Percentiles rank a stretch among this genome's conserved stretches.
Evolutionary conservation across 225 moss, liverwort and hornwort species (phyloP).

Genomic region (Physcomitrium patens): DNA sequence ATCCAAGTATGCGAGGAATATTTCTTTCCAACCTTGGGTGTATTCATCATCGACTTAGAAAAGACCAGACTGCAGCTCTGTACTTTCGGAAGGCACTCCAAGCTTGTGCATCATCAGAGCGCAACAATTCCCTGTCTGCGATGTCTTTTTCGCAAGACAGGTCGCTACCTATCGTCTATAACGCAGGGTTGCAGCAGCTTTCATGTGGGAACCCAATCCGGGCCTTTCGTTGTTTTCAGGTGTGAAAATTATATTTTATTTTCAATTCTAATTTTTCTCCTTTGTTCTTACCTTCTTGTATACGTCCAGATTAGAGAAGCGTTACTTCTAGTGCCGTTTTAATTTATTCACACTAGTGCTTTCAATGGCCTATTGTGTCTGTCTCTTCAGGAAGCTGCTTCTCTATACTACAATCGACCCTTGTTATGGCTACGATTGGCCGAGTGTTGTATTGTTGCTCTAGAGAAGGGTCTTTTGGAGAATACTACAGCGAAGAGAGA

Average conservation of each 20-base stretch:
- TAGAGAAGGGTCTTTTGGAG: constrained; percentile 58
- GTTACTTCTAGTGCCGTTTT: constrained; percentile 3
- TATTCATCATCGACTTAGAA: constrained; percentile 84
- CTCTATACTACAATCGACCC: constrained; percentile 57
- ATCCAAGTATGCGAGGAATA: constrained; percentile 61
- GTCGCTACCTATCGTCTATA: constrained; percentile 80
- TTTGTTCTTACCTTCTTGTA: constrained; percentile 36
- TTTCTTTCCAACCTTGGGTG: constrained; percentile 88
- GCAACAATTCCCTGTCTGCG: constrained; percentile 57
- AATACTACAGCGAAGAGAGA: constrained; percentile 47
- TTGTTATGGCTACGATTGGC: constrained; percentile 60
- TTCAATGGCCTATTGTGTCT: constrained; percentile 22
- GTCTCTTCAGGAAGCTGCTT: constrained; percentile 52
- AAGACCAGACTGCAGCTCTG: constrained; percentile 82
- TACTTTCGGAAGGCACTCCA: constrained; percentile 86
- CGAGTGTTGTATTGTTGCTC: constrained; percentile 57
- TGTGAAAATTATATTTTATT: constrained; percentile 37
- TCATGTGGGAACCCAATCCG: constrained; percentile 76
- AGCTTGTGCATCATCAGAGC: constrained; percentile 51
- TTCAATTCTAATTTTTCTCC: constrained; percentile 36
- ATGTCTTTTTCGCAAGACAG: constrained; percentile 80
- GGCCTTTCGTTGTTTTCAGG: constrained; percentile 93
- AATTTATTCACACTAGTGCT: not conserved
- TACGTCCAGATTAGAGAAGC: not conserved
- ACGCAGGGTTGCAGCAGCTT: constrained; percentile 94